These are phyloP conservation scores for Leishmania arabica DNA, from an alignment of 208 protist species.

Conservation along the genomic window DNA sequence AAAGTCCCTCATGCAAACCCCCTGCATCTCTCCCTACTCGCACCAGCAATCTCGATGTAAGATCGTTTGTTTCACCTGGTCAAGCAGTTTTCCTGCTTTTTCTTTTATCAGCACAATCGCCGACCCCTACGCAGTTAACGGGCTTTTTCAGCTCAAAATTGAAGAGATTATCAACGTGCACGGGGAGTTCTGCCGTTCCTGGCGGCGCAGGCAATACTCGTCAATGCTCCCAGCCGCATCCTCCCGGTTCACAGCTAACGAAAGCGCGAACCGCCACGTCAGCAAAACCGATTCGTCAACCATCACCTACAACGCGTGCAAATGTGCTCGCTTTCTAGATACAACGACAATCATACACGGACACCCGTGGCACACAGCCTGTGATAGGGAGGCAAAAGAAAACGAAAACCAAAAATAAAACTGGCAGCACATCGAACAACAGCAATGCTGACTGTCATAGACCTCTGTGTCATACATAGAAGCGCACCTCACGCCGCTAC, in stretches of 20 bases:
- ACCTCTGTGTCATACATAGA: background rate
- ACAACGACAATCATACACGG: background rate
- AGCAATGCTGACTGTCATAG: background rate
- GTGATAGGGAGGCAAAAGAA: background rate
- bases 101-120: conserved; percentile 11
- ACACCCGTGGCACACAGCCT: background rate
- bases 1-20: background rate
- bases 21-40: background rate
- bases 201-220: background rate
- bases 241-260: background rate
- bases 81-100: conserved; percentile 15
- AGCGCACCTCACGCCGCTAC: conserved; percentile 1
- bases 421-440: background rate
- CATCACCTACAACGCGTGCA: background rate
- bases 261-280: background rate
- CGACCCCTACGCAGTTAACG: background rate
- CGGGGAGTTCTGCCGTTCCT: background rate
- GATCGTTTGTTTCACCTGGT: background rate
- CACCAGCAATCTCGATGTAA: background rate
- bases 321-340: background rate
- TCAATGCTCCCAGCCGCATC: background rate
- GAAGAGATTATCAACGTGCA: conserved; percentile 5
- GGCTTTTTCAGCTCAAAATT: background rate
- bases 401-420: conserved; percentile 5
- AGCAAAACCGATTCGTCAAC: background rate